Base-by-base conservation (phyloP, 2,329 filamentous ascomycete genomes). In the Botrytis cinerea region DNA sequence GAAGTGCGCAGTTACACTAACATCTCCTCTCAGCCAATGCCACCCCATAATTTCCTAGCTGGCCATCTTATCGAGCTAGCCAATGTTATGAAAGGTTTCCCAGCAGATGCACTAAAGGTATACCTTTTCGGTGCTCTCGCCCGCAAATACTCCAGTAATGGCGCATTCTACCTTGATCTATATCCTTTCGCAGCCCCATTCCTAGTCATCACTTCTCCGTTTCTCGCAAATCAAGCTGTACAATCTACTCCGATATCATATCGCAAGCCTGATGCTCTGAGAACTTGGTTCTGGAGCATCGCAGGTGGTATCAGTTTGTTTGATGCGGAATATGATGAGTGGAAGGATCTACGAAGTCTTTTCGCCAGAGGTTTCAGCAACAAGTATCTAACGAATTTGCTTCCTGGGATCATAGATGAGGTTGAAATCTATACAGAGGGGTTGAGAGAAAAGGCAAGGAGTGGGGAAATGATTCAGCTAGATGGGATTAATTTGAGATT, bases 301-400 rank as follows among this genome's bases (percentile, higher is more conserved):
- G 67, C 75, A 8, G 70, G 70, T 12, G 70, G 60, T 2, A 67
- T 70, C 10, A 75, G 73, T 64, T 68, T 78, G 40, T 78, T 79
- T 70, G 73, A 73, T 12, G 72, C 73, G 45, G 75, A 76, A 45
- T 76, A 73, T 59, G 59, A 73, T 12, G 73, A 77, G 54, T 80
- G 78, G 78, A 79, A 76, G 54, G 66, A 68, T 25, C 62, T 73
- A 16, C 75, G 77, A 9, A 72, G 73, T 22, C 69, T 78, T 12
- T 80, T 79, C n/a, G 76, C 74, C 32, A 75, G 75, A 20, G 77
- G 78, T 2, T 79, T 80, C 57, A 73, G 71, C 22, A 60, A 74
- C 16, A 73, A 67, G 25, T 74, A 76, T 72, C 46, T 78, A 9
- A 64, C 76, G 40, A 72, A 59, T 16, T 68, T 77, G 32, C 73